phyloP scores from a whole-genome alignment of 2,329 filamentous ascomycete genomes.

The Cladorrhinum sp. region DNA sequence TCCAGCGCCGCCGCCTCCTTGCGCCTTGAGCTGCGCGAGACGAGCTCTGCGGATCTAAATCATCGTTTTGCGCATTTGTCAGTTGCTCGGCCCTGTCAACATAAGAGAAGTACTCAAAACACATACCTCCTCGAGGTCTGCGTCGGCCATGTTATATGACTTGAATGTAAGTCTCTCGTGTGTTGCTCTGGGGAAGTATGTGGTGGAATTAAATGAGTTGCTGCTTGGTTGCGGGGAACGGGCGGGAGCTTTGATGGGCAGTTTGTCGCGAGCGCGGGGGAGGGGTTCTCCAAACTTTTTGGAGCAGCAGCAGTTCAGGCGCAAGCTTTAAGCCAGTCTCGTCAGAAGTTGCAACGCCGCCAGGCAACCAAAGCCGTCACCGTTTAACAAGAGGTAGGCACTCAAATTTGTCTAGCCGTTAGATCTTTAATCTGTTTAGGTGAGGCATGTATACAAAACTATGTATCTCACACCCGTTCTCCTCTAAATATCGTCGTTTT shows the following conservation, averaged over 20 bases:
- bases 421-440: too few relatives aligned
- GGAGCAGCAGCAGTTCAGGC: not conserved
- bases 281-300: not conserved
- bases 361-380: not conserved
- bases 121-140: constrained; percentile 38
- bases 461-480: not conserved
- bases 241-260: not conserved
- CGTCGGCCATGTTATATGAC: constrained; percentile 36
- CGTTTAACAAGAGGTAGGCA: too few relatives aligned
- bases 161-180: not conserved
- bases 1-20: constrained; percentile 51
- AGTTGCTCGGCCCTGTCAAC: not conserved
- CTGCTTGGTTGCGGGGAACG: not conserved
- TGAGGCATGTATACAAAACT: too few relatives aligned
- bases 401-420: too few relatives aligned
- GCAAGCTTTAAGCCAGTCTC: not conserved
- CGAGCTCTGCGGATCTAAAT: constrained; percentile 83
- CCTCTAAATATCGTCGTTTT: not conserved
- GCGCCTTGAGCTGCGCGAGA: constrained; percentile 85
- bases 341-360: not conserved
- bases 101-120: not conserved
- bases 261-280: constrained; percentile 17
- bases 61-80: not conserved
- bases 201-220: not conserved
- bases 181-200: not conserved